Percentiles rank a stretch among this genome's conserved stretches.
Conservation (phyloP, 352 stramenopile genomes). For the Globisporangium paddicum region DNA sequence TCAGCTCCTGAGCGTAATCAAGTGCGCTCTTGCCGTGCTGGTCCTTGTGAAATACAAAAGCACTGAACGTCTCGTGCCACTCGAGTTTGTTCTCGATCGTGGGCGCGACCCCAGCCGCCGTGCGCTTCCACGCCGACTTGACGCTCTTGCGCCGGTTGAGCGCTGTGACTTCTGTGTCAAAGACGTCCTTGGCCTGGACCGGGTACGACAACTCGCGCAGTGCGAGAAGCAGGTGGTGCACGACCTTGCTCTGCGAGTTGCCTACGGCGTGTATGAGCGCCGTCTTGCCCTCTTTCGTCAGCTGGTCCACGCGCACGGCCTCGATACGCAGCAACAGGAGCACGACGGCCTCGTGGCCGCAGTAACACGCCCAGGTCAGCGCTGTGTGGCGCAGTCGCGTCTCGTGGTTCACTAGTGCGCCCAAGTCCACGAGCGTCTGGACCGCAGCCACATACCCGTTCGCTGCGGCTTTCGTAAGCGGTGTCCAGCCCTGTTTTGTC, state of each 20-base stretch:
- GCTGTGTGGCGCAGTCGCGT: constrained; percentile 56
- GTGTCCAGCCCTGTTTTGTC: constrained; percentile 61
- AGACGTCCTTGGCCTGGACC: constrained; percentile 15
- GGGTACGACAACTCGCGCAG: constrained; percentile 35
- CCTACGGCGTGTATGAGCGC: constrained; percentile 59
- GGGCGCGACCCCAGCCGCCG: not conserved
- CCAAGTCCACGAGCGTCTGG: constrained; percentile 39
- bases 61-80: constrained; percentile 58
- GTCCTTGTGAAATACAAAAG: constrained; percentile 31
- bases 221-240: constrained; percentile 49
- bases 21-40: constrained; percentile 27
- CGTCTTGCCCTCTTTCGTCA: constrained; percentile 56
- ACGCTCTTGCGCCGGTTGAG: constrained; percentile 17
- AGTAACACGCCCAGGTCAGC: constrained; percentile 74
- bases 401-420: constrained; percentile 41
- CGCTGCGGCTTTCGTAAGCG: constrained; percentile 57
- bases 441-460: constrained; percentile 34
- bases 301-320: constrained; percentile 25
- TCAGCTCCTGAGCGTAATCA: constrained; percentile 22
- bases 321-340: constrained; percentile 41
- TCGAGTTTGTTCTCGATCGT: constrained; percentile 29
- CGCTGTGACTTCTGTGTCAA: constrained; percentile 10
- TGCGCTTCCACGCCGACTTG: constrained; percentile 15
- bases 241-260: constrained; percentile 49
- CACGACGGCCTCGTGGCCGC: constrained; percentile 56